These are phyloP conservation scores for Podospora tetraspora DNA, from an alignment of 495 filamentous ascomycete genomes.

Conservation along the genomic window DNA sequence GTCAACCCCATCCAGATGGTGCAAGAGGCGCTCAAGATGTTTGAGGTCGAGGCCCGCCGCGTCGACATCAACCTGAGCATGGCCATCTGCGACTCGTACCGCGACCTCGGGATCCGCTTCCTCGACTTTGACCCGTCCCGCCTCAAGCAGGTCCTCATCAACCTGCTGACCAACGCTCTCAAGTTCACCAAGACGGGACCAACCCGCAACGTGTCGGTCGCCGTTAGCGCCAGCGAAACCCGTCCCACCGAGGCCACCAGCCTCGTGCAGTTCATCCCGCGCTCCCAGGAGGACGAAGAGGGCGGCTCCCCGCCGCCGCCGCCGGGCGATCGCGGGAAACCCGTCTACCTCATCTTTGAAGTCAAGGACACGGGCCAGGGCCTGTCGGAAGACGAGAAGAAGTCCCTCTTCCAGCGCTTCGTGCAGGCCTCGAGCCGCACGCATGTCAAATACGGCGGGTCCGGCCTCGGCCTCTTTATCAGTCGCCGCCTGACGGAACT, in stretches of 20 bases:
- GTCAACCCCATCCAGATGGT: constrained; percentile 60
- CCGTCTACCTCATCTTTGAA: constrained; percentile 59
- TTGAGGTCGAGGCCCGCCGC: constrained; percentile 61
- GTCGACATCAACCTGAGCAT: constrained; percentile 62
- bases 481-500: constrained; percentile 65
- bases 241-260: constrained; percentile 30
- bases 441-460: constrained; percentile 70
- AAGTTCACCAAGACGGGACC: constrained; percentile 61
- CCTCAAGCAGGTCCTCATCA: constrained; percentile 68
- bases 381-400: constrained; percentile 60
- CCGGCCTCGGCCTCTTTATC: constrained; percentile 73
- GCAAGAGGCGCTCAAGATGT: constrained; percentile 61
- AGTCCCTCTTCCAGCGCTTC: constrained; percentile 67
- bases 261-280: constrained; percentile 34
- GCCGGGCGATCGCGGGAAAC: constrained; percentile 19
- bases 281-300: constrained; percentile 17
- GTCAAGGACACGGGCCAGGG: constrained; percentile 73
- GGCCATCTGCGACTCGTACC: constrained; percentile 52
- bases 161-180: constrained; percentile 66
- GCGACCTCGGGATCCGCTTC: constrained; percentile 53
- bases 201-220: constrained; percentile 33
- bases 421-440: constrained; percentile 70
- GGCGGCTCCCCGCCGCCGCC: constrained; percentile 17
- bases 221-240: constrained; percentile 26
- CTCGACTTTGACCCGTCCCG: constrained; percentile 65